A percentile compares a stretch with the other conserved stretches of the same genome.
Conservation (phyloP, 345 rosid genomes). For the Lepidium sativum region DNA sequence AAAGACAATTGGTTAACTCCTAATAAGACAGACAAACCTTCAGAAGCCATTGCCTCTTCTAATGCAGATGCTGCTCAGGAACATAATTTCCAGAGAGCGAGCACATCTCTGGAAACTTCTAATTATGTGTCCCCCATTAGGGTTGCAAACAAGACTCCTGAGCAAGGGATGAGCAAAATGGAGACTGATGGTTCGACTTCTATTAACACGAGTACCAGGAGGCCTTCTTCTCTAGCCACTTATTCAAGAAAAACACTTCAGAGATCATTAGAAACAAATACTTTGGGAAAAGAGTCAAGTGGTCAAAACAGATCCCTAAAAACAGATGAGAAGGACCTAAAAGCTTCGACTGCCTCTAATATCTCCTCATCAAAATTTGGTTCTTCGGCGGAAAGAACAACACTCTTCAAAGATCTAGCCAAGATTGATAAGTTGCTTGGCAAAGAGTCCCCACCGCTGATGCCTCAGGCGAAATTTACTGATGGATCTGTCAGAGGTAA, state of each 20-base stretch:
- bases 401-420: constrained; percentile 24
- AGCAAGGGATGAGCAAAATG: constrained; percentile 6
- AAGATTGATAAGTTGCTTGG: constrained; percentile 23
- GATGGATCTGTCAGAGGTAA: constrained; percentile 26
- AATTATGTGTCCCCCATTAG: background rate
- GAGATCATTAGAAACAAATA: constrained; percentile 32
- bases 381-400: constrained; percentile 11
- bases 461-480: constrained; percentile 32
- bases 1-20: constrained; percentile 30
- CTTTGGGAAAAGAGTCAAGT: constrained; percentile 26
- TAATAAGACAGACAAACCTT: constrained; percentile 15
- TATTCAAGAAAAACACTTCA: constrained; percentile 45
- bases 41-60: constrained; percentile 24
- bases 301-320: constrained; percentile 22
- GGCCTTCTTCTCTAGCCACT: constrained; percentile 27
- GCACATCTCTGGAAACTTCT: constrained; percentile 5
- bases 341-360: constrained; percentile 8
- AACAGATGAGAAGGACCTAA: constrained; percentile 10
- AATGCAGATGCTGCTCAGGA: constrained; percentile 14
- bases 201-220: constrained; percentile 27
- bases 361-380: constrained; percentile 26
- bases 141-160: constrained; percentile 9
- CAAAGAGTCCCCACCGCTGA: constrained; percentile 22
- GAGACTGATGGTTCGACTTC: constrained; percentile 16
- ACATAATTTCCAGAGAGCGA: constrained; percentile 11